Conservation (phyloP, 306 rosid species). For the Quercus wislizeni region DNA sequence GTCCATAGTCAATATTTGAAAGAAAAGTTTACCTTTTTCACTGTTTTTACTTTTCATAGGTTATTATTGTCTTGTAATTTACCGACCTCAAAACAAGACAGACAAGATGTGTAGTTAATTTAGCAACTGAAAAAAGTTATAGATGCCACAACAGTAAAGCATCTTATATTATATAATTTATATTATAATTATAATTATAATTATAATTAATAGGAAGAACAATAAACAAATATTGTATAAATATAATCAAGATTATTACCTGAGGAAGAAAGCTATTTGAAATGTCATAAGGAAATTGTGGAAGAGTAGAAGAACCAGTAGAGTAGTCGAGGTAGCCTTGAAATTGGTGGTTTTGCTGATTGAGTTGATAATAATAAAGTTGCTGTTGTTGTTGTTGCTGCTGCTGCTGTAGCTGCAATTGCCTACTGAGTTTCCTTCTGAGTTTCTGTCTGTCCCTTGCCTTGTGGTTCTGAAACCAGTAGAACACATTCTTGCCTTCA, state of each 20-base stretch:
- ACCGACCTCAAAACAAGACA: neutral
- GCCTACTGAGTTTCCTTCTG: slow-evolving; percentile 71
- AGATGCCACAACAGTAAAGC: too few species aligned
- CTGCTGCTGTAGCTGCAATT: slow-evolving; percentile 65
- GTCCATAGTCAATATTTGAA: neutral
- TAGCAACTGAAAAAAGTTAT: neutral
- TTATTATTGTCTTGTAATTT: neutral
- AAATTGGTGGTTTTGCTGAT: slow-evolving; percentile 35
- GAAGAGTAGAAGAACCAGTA: slow-evolving; percentile 24
- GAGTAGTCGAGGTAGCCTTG: slow-evolving; percentile 33
- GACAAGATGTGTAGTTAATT: neutral
- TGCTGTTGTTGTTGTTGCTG: slow-evolving; percentile 40
- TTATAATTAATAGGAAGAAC: too few species aligned
- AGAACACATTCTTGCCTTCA: slow-evolving; percentile 90
- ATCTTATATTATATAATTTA: too few species aligned
- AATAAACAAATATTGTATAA: too few species aligned
- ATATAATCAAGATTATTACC: slow-evolving; percentile 32
- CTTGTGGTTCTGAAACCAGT: slow-evolving; percentile 98
- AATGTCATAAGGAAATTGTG: slow-evolving; percentile 35
- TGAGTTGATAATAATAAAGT: slow-evolving; percentile 21
- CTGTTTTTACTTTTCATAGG: neutral
- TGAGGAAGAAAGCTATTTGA: slow-evolving; percentile 39
- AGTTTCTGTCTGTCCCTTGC: slow-evolving; percentile 92
- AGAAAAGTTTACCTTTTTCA: neutral
- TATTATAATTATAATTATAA: too few species aligned